Evolutionary conservation across 2,329 filamentous ascomycete species (phyloP), one percentile per base, ranked within the genome.

Genomic region (Fusarium aywerte): DNA sequence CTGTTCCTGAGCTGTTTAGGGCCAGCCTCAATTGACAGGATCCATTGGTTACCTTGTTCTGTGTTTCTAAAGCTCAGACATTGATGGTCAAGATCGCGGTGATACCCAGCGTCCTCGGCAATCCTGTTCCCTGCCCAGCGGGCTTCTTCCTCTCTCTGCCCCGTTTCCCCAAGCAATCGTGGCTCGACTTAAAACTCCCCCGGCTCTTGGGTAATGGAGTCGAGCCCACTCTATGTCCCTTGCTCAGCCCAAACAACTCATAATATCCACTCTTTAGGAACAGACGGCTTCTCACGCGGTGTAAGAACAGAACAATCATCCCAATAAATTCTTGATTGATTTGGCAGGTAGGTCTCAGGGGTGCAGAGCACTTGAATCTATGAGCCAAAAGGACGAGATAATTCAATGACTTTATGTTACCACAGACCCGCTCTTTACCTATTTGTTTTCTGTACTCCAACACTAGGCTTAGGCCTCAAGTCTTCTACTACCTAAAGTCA

Each of bases 151-250:
- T 48, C 42, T 20, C 62, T 47, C 23, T 43, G 25, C 49, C 65
- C 65, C 65, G 38, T 62, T 29, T 52, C 42, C 42, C 61, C 61
- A 32, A 52, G 51, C 23, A 62, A 40, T 44, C 50, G 61, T 62
- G 45, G 33, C 27, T 43, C 60, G 65, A 40, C 25, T 63, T 44
- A 54, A 67, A 49, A 61, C 64, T 68, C 50, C 59, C 59, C 59
- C 43, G 33, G 40, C 49, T 36, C 39, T 56, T 36, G 49, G 23
- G 27, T 16, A 49, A 57, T 51, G 51, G 38, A 40, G 38, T 27
- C 43, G 21, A 44, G 29, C 29, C 49, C 49, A 33, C 35, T 40
- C 31, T 16, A 12, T 35, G 29, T 39, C 38, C 33, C 43, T 47
- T 23, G 44, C 29, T 44, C 25, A 48, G 57, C 27, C 31, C 25